These are phyloP conservation scores for Yamadazyma ubonensis DNA, from an alignment of 805 yeast genomes.

Conservation along the genomic window DNA sequence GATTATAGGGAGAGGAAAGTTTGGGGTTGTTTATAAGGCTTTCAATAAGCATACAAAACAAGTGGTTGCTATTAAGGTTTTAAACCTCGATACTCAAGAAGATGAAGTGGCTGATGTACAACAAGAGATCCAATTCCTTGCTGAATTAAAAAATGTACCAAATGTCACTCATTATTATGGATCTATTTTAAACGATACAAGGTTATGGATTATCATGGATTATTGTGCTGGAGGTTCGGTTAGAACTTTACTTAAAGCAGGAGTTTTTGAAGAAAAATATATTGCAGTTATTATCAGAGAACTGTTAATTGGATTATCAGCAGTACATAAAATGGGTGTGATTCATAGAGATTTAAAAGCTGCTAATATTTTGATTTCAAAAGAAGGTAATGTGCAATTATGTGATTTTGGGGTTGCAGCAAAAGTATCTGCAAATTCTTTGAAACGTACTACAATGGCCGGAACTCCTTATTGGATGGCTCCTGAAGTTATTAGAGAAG, in stretches of 20 bases:
- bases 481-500: slow-evolving; percentile 94
- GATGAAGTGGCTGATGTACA: slow-evolving; percentile 96
- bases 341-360: slow-evolving; percentile 97
- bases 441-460: slow-evolving; percentile 91
- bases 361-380: slow-evolving; percentile 86
- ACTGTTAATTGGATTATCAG: slow-evolving; percentile 69
- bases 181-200: slow-evolving; percentile 81
- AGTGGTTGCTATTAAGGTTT: slow-evolving; percentile 88
- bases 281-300: slow-evolving; percentile 86
- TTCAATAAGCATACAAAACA: slow-evolving; percentile 64
- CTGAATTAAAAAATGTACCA: slow-evolving; percentile 81
- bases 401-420: slow-evolving; percentile 99
- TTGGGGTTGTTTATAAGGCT: slow-evolving; percentile 95
- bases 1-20: slow-evolving; percentile 93
- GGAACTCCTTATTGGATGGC: slow-evolving; percentile 99
- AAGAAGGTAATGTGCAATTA: slow-evolving; percentile 84
- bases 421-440: slow-evolving; percentile 68
- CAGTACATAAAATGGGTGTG: slow-evolving; percentile 84
- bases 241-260: slow-evolving; percentile 82
- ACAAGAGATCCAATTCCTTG: slow-evolving; percentile 81
- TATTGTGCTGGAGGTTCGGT: slow-evolving; percentile 95
- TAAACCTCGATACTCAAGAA: slow-evolving; percentile 87
- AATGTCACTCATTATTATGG: slow-evolving; percentile 93
- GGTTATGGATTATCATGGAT: slow-evolving; percentile 97
- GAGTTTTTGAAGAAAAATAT: slow-evolving; percentile 80